These are phyloP conservation scores for Sporobolomyces phaffii DNA, from an alignment of 768 basidiomycete species.

Conservation along the genomic window DNA sequence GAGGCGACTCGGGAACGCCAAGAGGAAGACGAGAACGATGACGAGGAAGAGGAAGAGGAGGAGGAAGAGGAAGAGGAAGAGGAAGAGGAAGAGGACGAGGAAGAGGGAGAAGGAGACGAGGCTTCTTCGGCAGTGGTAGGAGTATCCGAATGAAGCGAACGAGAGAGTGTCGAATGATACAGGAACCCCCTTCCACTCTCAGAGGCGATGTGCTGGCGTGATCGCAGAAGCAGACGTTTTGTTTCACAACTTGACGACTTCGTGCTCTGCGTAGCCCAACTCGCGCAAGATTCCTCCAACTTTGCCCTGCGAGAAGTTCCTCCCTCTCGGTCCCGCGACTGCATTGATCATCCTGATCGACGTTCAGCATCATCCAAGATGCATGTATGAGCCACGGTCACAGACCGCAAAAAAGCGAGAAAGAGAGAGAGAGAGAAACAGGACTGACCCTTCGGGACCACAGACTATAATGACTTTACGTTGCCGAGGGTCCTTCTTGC, in stretches of 20 bases:
- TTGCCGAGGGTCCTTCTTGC: background rate
- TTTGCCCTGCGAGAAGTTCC: slow-evolving; percentile 32
- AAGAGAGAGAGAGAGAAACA: background rate
- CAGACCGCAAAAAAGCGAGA: background rate
- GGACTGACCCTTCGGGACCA: slow-evolving; percentile 40
- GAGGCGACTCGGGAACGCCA: background rate
- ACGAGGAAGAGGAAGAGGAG: background rate
- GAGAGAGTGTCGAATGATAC: too few species aligned
- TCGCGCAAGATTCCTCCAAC: slow-evolving; percentile 37
- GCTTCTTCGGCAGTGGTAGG: too few species aligned
- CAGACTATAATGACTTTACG: slow-evolving; percentile 34
- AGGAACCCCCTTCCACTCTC: too few species aligned
- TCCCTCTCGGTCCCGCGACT: slow-evolving; percentile 36
- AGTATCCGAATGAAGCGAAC: too few species aligned
- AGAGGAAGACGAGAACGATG: background rate
- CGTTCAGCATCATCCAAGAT: background rate
- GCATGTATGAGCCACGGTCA: too few species aligned
- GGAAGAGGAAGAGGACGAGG: slow-evolving; percentile 33
- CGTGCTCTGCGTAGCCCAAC: slow-evolving; percentile 26
- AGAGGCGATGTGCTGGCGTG: too few species aligned
- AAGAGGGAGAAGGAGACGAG: too few species aligned
- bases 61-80: slow-evolving; percentile 19
- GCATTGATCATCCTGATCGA: slow-evolving; percentile 35
- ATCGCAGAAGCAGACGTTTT: too few species aligned
- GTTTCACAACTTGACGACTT: slow-evolving; percentile 39